Conservation (phyloP, 257 asterid genomes). For the Petunia secreta region DNA sequence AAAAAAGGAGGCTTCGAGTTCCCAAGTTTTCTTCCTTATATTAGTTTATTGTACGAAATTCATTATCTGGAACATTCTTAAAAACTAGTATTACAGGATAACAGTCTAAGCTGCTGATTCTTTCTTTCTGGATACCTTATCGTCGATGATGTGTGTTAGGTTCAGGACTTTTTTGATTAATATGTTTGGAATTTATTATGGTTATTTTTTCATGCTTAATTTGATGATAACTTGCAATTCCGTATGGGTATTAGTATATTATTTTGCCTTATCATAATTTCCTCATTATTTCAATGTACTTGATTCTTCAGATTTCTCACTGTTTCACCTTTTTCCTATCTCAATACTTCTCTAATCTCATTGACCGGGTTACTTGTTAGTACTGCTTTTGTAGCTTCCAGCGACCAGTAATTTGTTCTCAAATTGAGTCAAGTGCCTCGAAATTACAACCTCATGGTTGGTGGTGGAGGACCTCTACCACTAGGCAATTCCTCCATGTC, state of each 20-base stretch:
- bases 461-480: too few relatives aligned
- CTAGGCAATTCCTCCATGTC: too few relatives aligned
- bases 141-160: not conserved
- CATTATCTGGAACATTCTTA: not conserved
- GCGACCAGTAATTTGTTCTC: not conserved
- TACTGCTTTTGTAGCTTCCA: not conserved
- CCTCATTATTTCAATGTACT: not conserved
- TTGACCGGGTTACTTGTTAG: not conserved
- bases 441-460: too few relatives aligned
- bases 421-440: not conserved
- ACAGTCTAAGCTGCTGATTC: not conserved
- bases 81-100: not conserved
- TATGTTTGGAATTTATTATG: not conserved
- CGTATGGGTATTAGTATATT: not conserved
- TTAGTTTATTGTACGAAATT: not conserved
- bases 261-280: not conserved
- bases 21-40: conserved; percentile 6
- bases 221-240: not conserved
- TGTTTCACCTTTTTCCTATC: conserved; percentile 3
- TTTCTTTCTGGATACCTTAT: not conserved
- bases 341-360: conserved; percentile 16
- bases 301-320: conserved; percentile 12
- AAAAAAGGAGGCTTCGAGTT: not conserved
- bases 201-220: not conserved
- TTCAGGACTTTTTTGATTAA: not conserved